Percentiles rank a stretch among this genome's conserved stretches.
These are phyloP conservation scores for Globisporangium rhizosaccharum DNA, from an alignment of 352 stramenopile species.

Conservation along the genomic window DNA sequence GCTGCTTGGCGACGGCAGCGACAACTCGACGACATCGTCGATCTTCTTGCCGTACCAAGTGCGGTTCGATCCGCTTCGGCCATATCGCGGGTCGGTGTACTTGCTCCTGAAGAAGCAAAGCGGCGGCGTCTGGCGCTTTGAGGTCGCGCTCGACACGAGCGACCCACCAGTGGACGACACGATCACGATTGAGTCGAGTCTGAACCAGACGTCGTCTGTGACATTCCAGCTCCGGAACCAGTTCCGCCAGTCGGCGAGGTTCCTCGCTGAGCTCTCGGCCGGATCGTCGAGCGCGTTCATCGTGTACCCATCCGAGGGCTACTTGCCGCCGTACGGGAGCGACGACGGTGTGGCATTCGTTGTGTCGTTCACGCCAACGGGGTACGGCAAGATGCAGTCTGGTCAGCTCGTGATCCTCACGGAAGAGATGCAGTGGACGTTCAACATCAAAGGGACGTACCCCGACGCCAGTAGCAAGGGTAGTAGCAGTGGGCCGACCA, in stretches of 20 bases:
- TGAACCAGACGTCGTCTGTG: constrained; percentile 84
- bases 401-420: constrained; percentile 85
- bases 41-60: constrained; percentile 43
- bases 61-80: constrained; percentile 83
- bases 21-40: neutral
- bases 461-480: constrained; percentile 52
- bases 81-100: constrained; percentile 70
- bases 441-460: constrained; percentile 87
- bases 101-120: constrained; percentile 76
- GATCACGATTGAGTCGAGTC: constrained; percentile 79
- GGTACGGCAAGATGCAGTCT: constrained; percentile 89
- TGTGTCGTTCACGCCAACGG: constrained; percentile 88
- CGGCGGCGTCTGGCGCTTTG: constrained; percentile 85
- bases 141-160: constrained; percentile 71
- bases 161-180: constrained; percentile 85
- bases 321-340: constrained; percentile 70
- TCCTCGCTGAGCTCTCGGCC: constrained; percentile 85
- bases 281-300: constrained; percentile 87
- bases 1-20: neutral
- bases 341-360: constrained; percentile 72
- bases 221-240: constrained; percentile 87
- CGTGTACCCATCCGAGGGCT: constrained; percentile 73
- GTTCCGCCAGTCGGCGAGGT: constrained; percentile 64
- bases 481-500: constrained; percentile 25
- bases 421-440: constrained; percentile 92